A percentile compares a stretch with the other conserved stretches of the same genome.
These are phyloP conservation scores for Syncephalastrum contaminatum DNA, from an alignment of 371 early-diverging fungal genomes.

Conservation along the genomic window DNA sequence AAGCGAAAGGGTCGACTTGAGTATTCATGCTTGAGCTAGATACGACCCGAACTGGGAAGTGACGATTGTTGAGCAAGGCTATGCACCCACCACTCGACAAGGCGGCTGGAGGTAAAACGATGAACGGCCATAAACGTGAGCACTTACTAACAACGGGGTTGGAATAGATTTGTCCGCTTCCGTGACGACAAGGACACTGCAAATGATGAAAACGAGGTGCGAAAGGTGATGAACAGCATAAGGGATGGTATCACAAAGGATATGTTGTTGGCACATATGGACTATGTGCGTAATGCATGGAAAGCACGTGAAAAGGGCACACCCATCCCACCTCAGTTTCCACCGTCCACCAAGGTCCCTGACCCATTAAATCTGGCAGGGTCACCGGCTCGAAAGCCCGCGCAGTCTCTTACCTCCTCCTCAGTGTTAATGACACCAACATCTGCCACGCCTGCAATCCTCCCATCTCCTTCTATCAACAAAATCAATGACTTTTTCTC, in stretches of 20 bases:
- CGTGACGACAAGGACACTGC: constrained; percentile 71
- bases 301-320: constrained; percentile 56
- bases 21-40: constrained; percentile 17
- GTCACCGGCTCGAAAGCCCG: not conserved
- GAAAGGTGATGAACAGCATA: constrained; percentile 52
- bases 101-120: constrained; percentile 60
- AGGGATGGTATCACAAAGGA: constrained; percentile 56
- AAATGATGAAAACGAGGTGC: constrained; percentile 61
- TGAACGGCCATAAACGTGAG: not conserved
- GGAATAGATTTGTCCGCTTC: constrained; percentile 58
- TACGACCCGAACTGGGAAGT: constrained; percentile 61
- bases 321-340: constrained; percentile 27
- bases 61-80: constrained; percentile 61
- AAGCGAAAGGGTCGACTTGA: not conserved
- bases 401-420: not conserved
- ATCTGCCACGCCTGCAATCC: constrained; percentile 14
- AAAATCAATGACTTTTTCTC: constrained; percentile 10
- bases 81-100: constrained; percentile 53
- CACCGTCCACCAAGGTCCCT: not conserved
- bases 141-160: not conserved
- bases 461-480: constrained; percentile 19
- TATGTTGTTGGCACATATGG: constrained; percentile 45
- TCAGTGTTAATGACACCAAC: constrained; percentile 12
- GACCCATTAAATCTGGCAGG: constrained; percentile 7
- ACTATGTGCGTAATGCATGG: constrained; percentile 60